Percentiles rank a stretch among this genome's conserved stretches.
phyloP scores from a whole-genome alignment of 2,329 filamentous ascomycete species.

The Spiromastix sp. region DNA sequence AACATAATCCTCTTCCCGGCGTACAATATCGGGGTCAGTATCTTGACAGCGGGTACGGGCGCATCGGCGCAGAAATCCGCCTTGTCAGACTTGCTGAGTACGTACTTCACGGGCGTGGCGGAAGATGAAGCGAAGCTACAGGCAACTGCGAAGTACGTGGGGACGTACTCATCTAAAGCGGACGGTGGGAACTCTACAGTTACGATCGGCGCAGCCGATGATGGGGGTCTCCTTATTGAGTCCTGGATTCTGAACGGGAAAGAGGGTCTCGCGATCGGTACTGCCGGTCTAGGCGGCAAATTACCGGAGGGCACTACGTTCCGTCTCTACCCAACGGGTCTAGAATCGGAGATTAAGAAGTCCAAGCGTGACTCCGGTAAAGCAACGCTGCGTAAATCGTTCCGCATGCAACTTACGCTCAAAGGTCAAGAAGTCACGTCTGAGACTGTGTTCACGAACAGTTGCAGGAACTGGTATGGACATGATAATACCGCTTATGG shows the following conservation, averaged over 20 bases:
- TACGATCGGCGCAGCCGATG: constrained; percentile 7
- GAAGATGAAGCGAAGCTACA: constrained; percentile 18
- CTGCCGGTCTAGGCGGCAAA: background rate
- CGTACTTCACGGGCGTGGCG: constrained; percentile 17
- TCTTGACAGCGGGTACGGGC: constrained; percentile 19
- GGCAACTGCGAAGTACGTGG: constrained; percentile 16
- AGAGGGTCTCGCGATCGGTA: background rate
- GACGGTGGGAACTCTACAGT: constrained; percentile 11
- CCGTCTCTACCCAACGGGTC: background rate
- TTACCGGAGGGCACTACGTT: background rate
- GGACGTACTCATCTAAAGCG: constrained; percentile 15
- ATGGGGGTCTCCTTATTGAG: constrained; percentile 6
- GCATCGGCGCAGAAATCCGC: constrained; percentile 10
- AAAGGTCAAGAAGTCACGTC: constrained; percentile 2
- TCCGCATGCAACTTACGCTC: constrained; percentile 10
- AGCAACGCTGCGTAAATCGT: constrained; percentile 7
- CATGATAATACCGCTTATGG: constrained; percentile 15
- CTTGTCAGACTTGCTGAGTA: constrained; percentile 20
- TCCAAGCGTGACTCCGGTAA: background rate
- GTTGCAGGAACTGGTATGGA: constrained; percentile 18
- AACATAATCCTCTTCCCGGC: constrained; percentile 26
- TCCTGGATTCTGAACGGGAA: background rate
- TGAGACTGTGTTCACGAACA: constrained; percentile 10
- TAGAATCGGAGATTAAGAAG: background rate
- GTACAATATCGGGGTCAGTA: constrained; percentile 24